These are phyloP conservation scores for Salicornia ramosissima DNA, from an alignment of 148 eudicot genomes.

Conservation along the genomic window DNA sequence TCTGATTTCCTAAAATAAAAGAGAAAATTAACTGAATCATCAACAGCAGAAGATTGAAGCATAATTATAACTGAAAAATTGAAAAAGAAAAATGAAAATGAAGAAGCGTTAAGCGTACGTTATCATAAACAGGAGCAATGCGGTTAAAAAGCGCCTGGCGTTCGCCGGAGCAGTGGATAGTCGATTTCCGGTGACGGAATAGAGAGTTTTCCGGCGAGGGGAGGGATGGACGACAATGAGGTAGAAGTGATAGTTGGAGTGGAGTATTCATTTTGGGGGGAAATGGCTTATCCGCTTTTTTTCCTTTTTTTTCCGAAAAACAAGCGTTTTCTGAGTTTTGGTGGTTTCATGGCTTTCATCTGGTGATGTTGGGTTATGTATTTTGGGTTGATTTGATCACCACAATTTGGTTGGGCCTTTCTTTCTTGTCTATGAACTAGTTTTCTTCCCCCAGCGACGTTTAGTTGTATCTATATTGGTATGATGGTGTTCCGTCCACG, in stretches of 20 bases:
- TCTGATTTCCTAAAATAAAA: no score
- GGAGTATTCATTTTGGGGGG: slow-evolving; percentile 13
- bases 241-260: neutral
- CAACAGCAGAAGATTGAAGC: neutral
- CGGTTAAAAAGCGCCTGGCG: slow-evolving; percentile 73
- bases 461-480: no score
- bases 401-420: no score
- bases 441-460: no score
- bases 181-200: slow-evolving; percentile 1
- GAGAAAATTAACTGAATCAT: no score
- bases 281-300: slow-evolving; percentile 15
- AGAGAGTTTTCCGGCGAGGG: neutral
- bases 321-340: no score
- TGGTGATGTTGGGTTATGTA: no score
- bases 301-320: neutral
- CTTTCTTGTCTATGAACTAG: no score
- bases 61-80: no score
- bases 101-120: slow-evolving; percentile 39
- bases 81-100: neutral
- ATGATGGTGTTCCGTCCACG: no score
- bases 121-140: slow-evolving; percentile 92
- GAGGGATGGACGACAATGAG: neutral
- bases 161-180: slow-evolving; percentile 35
- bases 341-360: no score
- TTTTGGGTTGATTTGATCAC: no score